Percentiles rank a stretch among this genome's conserved stretches.
Conservation (phyloP, 179 eudicot species). For the Silene vulgaris region DNA sequence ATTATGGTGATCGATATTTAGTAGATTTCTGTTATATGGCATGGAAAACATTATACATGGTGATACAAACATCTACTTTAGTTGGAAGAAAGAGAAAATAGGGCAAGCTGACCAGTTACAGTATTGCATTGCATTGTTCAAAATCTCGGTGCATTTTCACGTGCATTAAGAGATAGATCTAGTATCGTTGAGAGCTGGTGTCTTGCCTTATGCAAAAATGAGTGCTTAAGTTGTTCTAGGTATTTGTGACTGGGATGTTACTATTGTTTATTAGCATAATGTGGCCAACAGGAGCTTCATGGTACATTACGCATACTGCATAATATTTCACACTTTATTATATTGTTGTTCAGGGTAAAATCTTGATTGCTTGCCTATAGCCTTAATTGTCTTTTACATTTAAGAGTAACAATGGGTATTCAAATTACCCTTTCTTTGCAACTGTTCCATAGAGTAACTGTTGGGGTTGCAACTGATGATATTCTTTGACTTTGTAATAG, state of each 20-base stretch:
- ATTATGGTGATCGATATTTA: not conserved
- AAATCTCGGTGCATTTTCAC: too few relatives aligned
- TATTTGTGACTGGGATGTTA: not conserved
- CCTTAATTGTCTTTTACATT: not conserved
- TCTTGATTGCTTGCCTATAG: not conserved
- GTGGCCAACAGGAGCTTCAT: not conserved
- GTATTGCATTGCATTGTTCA: not conserved
- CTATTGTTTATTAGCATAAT: not conserved
- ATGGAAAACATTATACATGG: constrained; percentile 6
- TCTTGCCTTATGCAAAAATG: not conserved
- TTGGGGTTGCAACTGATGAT: constrained; percentile 18
- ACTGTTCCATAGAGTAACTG: not conserved
- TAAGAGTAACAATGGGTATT: not conserved
- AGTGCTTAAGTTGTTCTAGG: not conserved
- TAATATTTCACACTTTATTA: not conserved
- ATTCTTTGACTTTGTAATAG: constrained; percentile 42
- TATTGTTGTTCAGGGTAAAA: not conserved
- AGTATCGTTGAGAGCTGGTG: constrained; percentile 6
- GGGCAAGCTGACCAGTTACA: not conserved
- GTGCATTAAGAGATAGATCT: not conserved
- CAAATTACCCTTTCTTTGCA: constrained; percentile 1
- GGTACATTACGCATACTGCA: not conserved
- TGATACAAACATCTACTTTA: not conserved
- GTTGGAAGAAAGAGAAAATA: not conserved
- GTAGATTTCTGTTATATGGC: not conserved